Percentiles rank a stretch among this genome's conserved stretches.
phyloP scores from a whole-genome alignment of 371 early-diverging fungal genomes.

The Mucor mucedo region DNA sequence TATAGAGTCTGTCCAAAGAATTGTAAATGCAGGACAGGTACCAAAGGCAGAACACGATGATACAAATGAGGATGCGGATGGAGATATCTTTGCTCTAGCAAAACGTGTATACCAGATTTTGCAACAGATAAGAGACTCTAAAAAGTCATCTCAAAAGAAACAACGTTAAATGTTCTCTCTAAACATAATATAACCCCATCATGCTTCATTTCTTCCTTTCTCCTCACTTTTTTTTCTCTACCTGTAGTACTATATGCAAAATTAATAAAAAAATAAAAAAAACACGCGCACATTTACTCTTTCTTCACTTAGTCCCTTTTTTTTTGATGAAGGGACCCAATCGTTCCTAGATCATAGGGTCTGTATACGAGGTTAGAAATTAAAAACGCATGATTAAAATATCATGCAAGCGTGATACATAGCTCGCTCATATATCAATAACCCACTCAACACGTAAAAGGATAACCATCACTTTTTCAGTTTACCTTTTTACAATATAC shows the following conservation, averaged over 20 bases:
- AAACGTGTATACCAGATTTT: slow-evolving; percentile 41
- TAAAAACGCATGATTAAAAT: too few relatives aligned
- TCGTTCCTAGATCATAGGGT: too few relatives aligned
- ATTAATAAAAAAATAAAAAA: neutral
- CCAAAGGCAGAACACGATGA: slow-evolving; percentile 21
- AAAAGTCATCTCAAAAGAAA: slow-evolving; percentile 10
- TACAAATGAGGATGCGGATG: slow-evolving; percentile 41
- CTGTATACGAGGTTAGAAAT: too few relatives aligned
- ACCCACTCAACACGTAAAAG: too few relatives aligned
- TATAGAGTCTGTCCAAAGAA: slow-evolving; percentile 39
- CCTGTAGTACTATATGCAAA: slow-evolving; percentile 2
- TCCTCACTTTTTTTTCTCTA: neutral
- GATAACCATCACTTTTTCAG: too few relatives aligned
- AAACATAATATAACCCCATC: slow-evolving; percentile 1
- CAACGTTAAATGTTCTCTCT: slow-evolving; percentile 8
- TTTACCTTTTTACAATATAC: too few relatives aligned
- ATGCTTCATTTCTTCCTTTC: neutral
- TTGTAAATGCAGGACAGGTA: slow-evolving; percentile 32
- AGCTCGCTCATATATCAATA: too few relatives aligned
- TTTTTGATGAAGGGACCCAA: too few relatives aligned
- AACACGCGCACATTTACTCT: too few relatives aligned
- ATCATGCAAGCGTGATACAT: too few relatives aligned
- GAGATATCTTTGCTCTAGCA: slow-evolving; percentile 49
- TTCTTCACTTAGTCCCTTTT: too few relatives aligned
- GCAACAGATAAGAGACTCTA: slow-evolving; percentile 18